phyloP scores from a whole-genome alignment of 441 rosid genomes.

The Populus hybrid region DNA sequence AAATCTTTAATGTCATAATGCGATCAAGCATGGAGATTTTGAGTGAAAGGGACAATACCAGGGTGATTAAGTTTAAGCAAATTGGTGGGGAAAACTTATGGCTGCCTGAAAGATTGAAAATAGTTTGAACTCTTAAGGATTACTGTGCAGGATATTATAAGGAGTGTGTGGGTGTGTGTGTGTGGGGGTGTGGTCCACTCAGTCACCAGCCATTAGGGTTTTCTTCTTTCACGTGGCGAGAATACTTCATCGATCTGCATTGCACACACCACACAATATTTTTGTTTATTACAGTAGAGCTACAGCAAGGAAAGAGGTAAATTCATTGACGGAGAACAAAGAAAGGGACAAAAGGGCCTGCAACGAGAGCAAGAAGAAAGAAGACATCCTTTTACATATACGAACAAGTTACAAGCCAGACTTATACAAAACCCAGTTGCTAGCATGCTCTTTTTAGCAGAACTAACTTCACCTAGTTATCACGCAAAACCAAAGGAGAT shows the following conservation, averaged over 20 bases:
- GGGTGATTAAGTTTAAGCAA: too few relatives aligned
- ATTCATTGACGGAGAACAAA: constrained; percentile 17
- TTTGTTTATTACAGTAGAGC: background rate
- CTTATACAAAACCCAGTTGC: constrained; percentile 14
- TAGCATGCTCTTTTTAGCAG: constrained; percentile 18
- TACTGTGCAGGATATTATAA: background rate
- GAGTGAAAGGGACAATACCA: background rate
- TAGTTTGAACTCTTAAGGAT: background rate
- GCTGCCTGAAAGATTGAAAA: background rate
- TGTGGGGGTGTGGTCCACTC: background rate
- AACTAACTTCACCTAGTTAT: constrained; percentile 15
- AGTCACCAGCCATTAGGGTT: background rate
- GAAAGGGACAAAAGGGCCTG: constrained; percentile 23
- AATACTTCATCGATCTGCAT: background rate
- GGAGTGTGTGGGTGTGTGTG: background rate
- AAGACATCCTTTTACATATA: constrained; percentile 16
- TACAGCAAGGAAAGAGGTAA: background rate
- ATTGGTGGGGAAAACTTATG: background rate
- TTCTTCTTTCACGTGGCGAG: background rate
- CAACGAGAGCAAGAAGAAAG: constrained; percentile 17
- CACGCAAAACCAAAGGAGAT: constrained; percentile 12
- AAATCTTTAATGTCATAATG: background rate
- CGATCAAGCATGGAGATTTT: background rate
- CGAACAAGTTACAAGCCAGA: constrained; percentile 17
- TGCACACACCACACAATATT: background rate